Conservation (phyloP, 768 basidiomycete species). For the Leccinum obscurum region DNA sequence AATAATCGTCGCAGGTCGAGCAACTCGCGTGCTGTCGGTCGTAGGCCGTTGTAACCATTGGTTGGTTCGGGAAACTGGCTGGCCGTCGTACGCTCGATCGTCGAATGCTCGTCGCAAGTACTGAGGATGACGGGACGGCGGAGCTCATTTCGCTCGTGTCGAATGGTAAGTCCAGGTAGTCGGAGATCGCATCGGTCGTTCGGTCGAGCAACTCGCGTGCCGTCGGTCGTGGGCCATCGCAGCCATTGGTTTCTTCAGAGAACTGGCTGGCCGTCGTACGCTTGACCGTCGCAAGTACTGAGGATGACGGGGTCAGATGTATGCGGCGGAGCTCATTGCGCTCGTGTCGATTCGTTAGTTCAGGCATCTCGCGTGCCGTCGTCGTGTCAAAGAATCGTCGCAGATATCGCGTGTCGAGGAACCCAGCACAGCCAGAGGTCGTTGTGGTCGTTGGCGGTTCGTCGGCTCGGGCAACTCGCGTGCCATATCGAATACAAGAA, state of each 20-base stretch:
- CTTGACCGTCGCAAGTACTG: not conserved
- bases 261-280: slow-evolving; percentile 1
- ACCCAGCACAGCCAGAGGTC: not conserved
- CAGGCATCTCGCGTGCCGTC: not conserved
- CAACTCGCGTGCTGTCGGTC: too few species aligned
- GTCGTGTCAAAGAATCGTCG: not conserved
- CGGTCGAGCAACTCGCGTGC: too few species aligned
- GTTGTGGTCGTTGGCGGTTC: not conserved
- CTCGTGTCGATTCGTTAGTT: not conserved
- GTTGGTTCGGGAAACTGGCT: too few species aligned
- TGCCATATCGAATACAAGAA: not conserved
- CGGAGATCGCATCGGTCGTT: not conserved
- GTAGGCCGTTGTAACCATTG: too few species aligned
- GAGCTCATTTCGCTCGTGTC: too few species aligned
- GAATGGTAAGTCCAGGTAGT: not conserved
- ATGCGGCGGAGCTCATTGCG: too few species aligned
- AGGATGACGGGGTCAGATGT: not conserved
- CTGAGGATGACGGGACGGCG: too few species aligned
- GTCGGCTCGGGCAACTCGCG: slow-evolving; percentile 1
- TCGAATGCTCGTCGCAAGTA: too few species aligned
- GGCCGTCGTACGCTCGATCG: too few species aligned
- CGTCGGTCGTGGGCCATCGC: not conserved
- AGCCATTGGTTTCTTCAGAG: not conserved
- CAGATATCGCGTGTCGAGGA: not conserved
- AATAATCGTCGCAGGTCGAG: too few species aligned